Base-by-base conservation (phyloP, 2,329 filamentous ascomycete species). In the Dichotomopilus funicola region DNA sequence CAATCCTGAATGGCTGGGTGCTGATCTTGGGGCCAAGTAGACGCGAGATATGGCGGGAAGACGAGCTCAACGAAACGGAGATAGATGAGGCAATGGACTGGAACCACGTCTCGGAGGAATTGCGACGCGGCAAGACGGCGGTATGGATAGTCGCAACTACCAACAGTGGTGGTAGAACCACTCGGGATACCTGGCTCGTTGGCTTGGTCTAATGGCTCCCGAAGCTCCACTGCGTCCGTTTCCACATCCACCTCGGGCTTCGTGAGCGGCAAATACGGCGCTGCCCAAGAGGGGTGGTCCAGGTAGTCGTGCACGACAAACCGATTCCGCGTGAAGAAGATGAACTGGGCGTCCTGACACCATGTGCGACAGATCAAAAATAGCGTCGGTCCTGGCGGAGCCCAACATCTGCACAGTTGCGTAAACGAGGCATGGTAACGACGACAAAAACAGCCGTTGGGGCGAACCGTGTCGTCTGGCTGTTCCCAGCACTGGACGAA, bases 51-150 rank as follows among this genome's bases (percentile, higher is more conserved):
- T 4, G 51, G 51, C 8, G 51, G 55, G 34, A 57, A 57, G 8
- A 57, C 47, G 31, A 57, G 33, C 34, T 57, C 51, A 11, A 57
- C 42, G 13, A 54, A 57, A 19, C 55, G 46, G 51, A 57, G 55
- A n/a, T 54, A 3, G 43, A 43, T 33, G 12, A 57, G 51, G 42
- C 55, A 51, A 31, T 54, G 54, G 12, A 11, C 33, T 5, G 50
- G 50, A 4, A 53, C 19, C 11, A 56, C 13, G 34, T 56, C 50
- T 35, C 44, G 19, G 48, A 56, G 54, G 27, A 56, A 56, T 35
- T 53, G 35, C 0, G 54, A 56, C n/a, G 41, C 46, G 13, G 41
- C 40, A 31, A 56, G 41, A 19, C 54, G 50, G 1, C 43, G 35
- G 46, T 40, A 56, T 3, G 45, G 46, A 33, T 46, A 46, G 5